These are phyloP conservation scores for Podospora appendiculata DNA, from an alignment of 495 filamentous ascomycete genomes.

Conservation along the genomic window DNA sequence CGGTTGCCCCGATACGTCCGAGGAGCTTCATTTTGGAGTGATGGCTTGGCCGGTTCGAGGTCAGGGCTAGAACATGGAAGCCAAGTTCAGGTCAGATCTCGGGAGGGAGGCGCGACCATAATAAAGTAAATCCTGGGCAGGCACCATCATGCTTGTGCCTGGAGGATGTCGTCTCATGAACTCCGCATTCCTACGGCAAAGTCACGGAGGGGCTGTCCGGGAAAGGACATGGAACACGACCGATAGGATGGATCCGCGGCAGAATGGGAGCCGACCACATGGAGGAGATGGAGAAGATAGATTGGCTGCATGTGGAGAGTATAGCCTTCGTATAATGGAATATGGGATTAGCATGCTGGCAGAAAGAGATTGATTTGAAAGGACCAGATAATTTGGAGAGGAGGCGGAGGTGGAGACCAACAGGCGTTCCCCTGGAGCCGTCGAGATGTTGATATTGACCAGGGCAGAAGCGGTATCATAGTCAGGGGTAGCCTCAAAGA, in stretches of 20 bases:
- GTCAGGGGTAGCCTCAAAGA: no score
- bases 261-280: conserved; percentile 14
- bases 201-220: conserved; percentile 19
- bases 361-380: conserved; percentile 18
- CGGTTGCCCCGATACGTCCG: conserved; percentile 16
- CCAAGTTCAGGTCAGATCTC: neutral
- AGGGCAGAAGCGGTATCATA: neutral
- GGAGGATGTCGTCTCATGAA: conserved; percentile 4
- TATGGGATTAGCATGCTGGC: conserved; percentile 18
- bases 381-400: conserved; percentile 19
- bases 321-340: conserved; percentile 17
- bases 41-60: neutral
- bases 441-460: neutral
- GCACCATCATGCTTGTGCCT: neutral
- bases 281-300: conserved; percentile 13
- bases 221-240: conserved; percentile 18
- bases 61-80: conserved; percentile 12
- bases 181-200: conserved; percentile 18
- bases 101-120: neutral
- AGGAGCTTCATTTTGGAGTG: conserved; percentile 23
- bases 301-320: conserved; percentile 21
- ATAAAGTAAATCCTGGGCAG: conserved; percentile 8
- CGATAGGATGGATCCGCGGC: conserved; percentile 23
- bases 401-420: conserved; percentile 10
- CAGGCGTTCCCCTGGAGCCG: conserved; percentile 6